Conservation (phyloP, 2,329 filamentous ascomycete genomes). For the Arthrobotrys pseudoclavata region DNA sequence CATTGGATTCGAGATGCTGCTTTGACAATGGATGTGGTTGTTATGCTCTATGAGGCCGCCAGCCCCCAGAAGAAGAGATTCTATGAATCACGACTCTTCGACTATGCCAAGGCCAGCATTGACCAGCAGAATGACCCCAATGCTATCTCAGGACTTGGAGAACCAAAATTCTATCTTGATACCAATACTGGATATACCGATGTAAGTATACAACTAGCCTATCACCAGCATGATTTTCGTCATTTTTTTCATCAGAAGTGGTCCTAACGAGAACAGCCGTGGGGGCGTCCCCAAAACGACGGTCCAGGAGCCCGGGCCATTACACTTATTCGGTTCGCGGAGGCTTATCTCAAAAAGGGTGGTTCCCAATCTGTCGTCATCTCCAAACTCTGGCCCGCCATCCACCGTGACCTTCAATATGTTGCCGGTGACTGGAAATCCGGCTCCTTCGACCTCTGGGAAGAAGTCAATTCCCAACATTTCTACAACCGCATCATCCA, state of each 20-base stretch:
- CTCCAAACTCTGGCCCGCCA: constrained; percentile 69
- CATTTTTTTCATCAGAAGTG: neutral
- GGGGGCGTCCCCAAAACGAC: constrained; percentile 85
- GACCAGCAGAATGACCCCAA: constrained; percentile 48
- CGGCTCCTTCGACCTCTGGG: constrained; percentile 81
- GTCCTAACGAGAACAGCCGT: constrained; percentile 65
- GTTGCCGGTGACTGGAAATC: constrained; percentile 79
- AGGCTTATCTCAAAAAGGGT: constrained; percentile 78
- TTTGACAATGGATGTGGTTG: constrained; percentile 67
- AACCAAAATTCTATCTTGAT: constrained; percentile 64
- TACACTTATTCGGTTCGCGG: constrained; percentile 78
- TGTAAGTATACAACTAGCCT: constrained; percentile 21
- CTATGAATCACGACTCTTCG: constrained; percentile 50
- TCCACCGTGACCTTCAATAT: constrained; percentile 75
- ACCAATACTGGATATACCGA: constrained; percentile 52
- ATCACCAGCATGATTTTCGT: neutral
- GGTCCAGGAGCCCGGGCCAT: constrained; percentile 82
- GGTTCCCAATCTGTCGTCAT: constrained; percentile 72
- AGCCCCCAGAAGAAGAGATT: constrained; percentile 34
- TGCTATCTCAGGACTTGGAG: constrained; percentile 65
- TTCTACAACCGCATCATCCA: constrained; percentile 82
- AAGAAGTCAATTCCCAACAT: constrained; percentile 80
- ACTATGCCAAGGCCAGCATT: constrained; percentile 50
- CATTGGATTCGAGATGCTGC: constrained; percentile 69
- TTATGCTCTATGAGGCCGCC: constrained; percentile 66